A percentile compares a stretch with the other conserved stretches of the same genome.
phyloP scores from a whole-genome alignment of 352 stramenopile species.

The Globisporangium uncinulatum region DNA sequence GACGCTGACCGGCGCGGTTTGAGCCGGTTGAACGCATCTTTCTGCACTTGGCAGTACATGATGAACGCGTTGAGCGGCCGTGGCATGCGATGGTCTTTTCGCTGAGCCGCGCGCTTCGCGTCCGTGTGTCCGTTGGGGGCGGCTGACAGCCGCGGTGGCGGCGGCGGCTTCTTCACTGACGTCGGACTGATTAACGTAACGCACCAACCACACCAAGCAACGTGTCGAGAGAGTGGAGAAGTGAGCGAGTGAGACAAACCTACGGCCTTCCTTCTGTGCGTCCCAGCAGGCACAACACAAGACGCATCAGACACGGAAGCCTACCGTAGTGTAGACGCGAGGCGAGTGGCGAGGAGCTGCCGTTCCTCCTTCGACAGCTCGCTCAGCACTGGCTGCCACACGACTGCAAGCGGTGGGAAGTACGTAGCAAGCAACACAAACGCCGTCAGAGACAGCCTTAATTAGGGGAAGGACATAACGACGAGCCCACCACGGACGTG shows the following conservation, averaged over 20 bases:
- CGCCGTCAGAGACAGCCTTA: neutral
- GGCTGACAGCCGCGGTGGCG: neutral
- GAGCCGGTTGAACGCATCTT: slow-evolving; percentile 48
- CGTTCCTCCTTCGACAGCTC: slow-evolving; percentile 64
- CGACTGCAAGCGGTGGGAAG: slow-evolving; percentile 17
- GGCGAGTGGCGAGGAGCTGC: slow-evolving; percentile 55
- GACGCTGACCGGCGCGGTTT: slow-evolving; percentile 51
- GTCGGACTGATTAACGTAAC: slow-evolving; percentile 34
- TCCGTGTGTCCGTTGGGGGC: slow-evolving; percentile 20
- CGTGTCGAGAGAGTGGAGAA: neutral
- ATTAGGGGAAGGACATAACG: too few species aligned
- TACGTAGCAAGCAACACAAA: neutral
- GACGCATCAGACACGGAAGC: slow-evolving; percentile 2
- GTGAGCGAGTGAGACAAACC: neutral
- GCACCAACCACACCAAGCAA: neutral
- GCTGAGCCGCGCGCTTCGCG: slow-evolving; percentile 20
- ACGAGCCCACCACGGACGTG: too few species aligned
- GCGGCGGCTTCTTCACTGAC: slow-evolving; percentile 31
- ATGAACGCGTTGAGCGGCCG: slow-evolving; percentile 80
- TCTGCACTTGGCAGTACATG: slow-evolving; percentile 78
- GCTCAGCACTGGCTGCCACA: slow-evolving; percentile 69
- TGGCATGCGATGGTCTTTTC: slow-evolving; percentile 31
- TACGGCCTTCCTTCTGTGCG: neutral
- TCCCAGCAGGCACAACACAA: neutral
- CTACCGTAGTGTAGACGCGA: slow-evolving; percentile 29